Percentiles rank a stretch among this genome's conserved stretches.
These are phyloP conservation scores for Tricholoma terreum DNA, from an alignment of 768 basidiomycete species.

Conservation along the genomic window DNA sequence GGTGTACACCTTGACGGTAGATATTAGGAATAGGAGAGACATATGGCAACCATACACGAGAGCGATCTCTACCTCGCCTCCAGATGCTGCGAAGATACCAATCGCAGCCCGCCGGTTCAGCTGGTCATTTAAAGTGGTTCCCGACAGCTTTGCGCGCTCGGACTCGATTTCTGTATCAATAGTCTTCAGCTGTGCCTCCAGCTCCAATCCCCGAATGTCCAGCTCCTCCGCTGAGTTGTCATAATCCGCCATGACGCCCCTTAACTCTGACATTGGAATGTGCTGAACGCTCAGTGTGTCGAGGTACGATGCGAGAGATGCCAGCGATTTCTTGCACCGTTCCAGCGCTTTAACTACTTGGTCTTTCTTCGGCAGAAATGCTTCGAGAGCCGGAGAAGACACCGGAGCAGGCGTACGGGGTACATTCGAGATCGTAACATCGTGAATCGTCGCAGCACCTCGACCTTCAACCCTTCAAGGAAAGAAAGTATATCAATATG, in stretches of 20 bases:
- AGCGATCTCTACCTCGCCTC: slow-evolving; percentile 35
- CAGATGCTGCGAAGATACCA: slow-evolving; percentile 34
- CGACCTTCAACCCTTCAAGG: slow-evolving; percentile 39
- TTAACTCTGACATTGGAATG: slow-evolving; percentile 26
- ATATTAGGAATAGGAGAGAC: background rate
- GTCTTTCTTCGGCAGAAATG: slow-evolving; percentile 23
- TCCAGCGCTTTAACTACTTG: slow-evolving; percentile 27
- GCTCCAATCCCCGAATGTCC: slow-evolving; percentile 27
- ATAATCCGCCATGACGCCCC: slow-evolving; percentile 29
- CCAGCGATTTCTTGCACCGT: slow-evolving; percentile 26
- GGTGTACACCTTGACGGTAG: slow-evolving; percentile 27
- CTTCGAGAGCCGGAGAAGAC: slow-evolving; percentile 25
- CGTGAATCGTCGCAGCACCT: slow-evolving; percentile 45
- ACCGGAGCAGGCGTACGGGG: slow-evolving; percentile 14
- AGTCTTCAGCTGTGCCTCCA: slow-evolving; percentile 25
- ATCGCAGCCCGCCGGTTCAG: slow-evolving; percentile 30
- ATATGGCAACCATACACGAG: slow-evolving; percentile 33
- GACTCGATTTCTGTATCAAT: slow-evolving; percentile 21
- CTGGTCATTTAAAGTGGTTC: slow-evolving; percentile 18
- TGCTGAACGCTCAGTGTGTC: slow-evolving; percentile 31
- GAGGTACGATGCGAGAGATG: slow-evolving; percentile 34
- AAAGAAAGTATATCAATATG: background rate
- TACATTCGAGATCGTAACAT: slow-evolving; percentile 33
- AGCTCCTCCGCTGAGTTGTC: slow-evolving; percentile 31
- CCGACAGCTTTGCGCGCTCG: slow-evolving; percentile 20